Evolutionary conservation across 257 asterid genomes (phyloP), one percentile per base, ranked within the genome.

Genomic region (Plantago major): DNA sequence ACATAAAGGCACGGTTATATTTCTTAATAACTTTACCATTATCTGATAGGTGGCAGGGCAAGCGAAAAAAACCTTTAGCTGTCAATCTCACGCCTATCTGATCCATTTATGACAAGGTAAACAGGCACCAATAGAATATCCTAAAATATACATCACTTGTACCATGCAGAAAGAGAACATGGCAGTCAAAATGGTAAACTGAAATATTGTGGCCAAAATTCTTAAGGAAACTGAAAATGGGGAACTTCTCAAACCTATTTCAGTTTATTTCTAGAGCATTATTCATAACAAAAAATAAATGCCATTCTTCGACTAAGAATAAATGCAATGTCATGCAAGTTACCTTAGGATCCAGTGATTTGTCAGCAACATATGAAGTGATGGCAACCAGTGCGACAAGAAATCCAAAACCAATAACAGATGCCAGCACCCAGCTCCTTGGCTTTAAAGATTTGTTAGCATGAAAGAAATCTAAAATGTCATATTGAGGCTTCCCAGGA

Each of bases 371-470:
- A 54, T 71, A 22, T 11, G 98, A 88, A 60, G 94, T 78, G 22
- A 76, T n/a, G 66, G 80, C 67, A 55, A 88, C 83, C 73, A 78
- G 50, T 10, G 84, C 54, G 55, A 88, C 71, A 48, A 91, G 87
- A 65, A 78, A 74, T 16, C 78, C 79, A 40, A 77, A 72, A 56
- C 98, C 95, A 63, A 81, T 62, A 33, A 57, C 55, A 9, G 92
- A 69, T 26, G 88, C 82, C 64, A 85, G 78, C 71, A 85, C 55
- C 87, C 86, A 81, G 79, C 73, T 85, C 75, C 96, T 81, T 61
- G 60, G 75, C 30, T 63, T 58, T 38, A 82, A 62, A 49, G 73
- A 14, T 67, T 66, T 67, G 58, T 71, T 64, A 49, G 72, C 73
- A 30, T 49, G 61, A 62, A 91, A 84, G 73, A 81, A 84, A 60